Percentiles rank a stretch among this genome's conserved stretches.
These are phyloP conservation scores for Metschnikowia proteae DNA, from an alignment of 805 yeast species.

Conservation along the genomic window DNA sequence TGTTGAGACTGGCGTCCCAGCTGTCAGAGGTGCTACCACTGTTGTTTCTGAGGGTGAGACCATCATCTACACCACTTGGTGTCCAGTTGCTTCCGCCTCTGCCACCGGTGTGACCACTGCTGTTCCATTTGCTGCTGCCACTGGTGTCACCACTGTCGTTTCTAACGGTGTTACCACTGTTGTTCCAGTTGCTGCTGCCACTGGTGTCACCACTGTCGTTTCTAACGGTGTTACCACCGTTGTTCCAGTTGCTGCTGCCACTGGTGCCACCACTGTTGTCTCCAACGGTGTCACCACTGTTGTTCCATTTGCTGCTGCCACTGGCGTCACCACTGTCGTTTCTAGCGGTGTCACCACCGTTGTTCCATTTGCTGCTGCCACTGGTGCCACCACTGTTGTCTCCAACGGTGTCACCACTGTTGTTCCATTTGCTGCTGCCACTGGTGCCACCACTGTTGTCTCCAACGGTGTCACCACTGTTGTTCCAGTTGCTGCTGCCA, in stretches of 20 bases:
- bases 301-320: background rate
- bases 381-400: background rate
- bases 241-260: constrained; percentile 1
- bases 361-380: constrained; percentile 3
- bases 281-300: too few relatives aligned
- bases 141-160: too few relatives aligned
- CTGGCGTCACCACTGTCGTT: background rate
- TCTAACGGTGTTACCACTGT: too few relatives aligned
- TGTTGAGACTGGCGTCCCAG: constrained; percentile 14
- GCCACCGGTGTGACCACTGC: constrained; percentile 4
- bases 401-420: too few relatives aligned
- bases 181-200: background rate
- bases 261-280: too few relatives aligned
- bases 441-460: background rate
- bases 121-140: constrained; percentile 1
- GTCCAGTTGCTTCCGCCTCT: constrained; percentile 14
- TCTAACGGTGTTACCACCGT: background rate
- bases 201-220: background rate
- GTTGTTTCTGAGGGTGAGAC: constrained; percentile 1
- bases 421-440: background rate
- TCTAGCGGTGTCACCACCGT: constrained; percentile 7
- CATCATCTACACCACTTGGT: constrained; percentile 26
- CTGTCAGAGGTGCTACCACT: constrained; percentile 20
- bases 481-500: constrained; percentile 1
- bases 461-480: background rate